Evolutionary conservation across 2,329 filamentous ascomycete genomes (phyloP), one percentile per base, ranked within the genome.

Genomic region (Penicillium italicum): DNA sequence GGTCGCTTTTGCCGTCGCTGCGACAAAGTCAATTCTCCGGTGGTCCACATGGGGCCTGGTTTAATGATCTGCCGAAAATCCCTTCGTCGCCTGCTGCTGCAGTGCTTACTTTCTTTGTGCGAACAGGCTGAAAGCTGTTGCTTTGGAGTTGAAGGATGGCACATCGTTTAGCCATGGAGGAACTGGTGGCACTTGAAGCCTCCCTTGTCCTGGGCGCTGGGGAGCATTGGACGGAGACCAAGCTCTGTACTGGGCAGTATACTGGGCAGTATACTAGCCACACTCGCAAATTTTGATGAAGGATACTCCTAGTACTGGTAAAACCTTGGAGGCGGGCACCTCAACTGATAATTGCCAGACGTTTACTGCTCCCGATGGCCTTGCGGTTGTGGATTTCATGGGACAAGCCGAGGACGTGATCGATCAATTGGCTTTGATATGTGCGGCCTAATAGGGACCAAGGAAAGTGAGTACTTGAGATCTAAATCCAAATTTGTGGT

Each of bases 231-330:
- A 76, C 73, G 1, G 62, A 67, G 26, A 80, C 80, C 0, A 69
- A 72, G 49, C 68, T 85, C 12, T 85, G 82, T 69, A 74, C 78
- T 60, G 82, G 76, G 14, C 64, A 79, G 63, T 75, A 78, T 69
- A 74, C 78, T 60, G 82, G 76, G 14, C 64, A 79, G 63, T 75
- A 78, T 61, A 69, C 74, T 56, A 63, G 63, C 22, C 62, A 72
- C 14, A 82, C 79, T n/a, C 77, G 82, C 31, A 78, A 78, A 62
- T 84, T 86, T 65, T 85, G 80, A 77, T 83, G 57, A 62, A 75
- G 53, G 79, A 82, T n/a, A 79, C 74, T 1, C 84, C 81, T 1
- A 82, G 76, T 61, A 52, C 70, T 0, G 81, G 81, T 1, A 74
- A 76, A 22, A 79, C 71, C 0, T 58, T 84, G 6, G 65, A 68